phyloP scores from a whole-genome alignment of 2,329 filamentous ascomycete species.

The Alternaria triticina region DNA sequence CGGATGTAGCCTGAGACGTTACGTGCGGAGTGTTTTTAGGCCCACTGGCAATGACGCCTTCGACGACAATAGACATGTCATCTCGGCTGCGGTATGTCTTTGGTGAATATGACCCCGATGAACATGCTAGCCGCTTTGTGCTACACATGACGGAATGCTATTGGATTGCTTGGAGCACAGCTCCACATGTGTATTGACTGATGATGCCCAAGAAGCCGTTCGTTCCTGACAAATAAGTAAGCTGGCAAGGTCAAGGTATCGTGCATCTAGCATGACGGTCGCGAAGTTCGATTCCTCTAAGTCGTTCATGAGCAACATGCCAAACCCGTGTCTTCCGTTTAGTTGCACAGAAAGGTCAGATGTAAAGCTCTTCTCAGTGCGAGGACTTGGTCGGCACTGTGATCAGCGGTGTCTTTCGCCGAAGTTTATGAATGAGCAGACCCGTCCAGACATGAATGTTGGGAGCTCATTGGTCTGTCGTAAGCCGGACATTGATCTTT shows the following conservation, averaged over 20 bases:
- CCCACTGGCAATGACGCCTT: not conserved
- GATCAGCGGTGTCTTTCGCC: not conserved
- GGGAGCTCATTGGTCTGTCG: not conserved
- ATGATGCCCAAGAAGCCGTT: not conserved
- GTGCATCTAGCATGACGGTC: not conserved
- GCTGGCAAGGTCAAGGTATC: not conserved
- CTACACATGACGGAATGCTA: not conserved
- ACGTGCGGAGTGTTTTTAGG: not conserved
- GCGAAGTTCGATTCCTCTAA: not conserved
- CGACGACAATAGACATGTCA: not conserved
- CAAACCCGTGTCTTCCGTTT: not conserved
- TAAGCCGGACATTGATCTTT: not conserved
- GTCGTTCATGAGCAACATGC: not conserved
- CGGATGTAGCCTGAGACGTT: constrained; percentile 4
- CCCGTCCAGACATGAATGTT: not conserved
- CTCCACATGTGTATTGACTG: not conserved
- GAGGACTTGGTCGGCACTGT: not conserved
- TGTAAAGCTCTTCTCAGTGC: not conserved
- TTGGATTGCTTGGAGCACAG: not conserved
- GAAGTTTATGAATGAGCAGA: not conserved
- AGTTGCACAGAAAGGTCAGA: not conserved
- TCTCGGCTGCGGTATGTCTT: not conserved
- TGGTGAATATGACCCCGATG: not conserved
- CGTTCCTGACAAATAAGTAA: not conserved
- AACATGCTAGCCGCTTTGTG: not conserved